Evolutionary conservation across 345 rosid genomes (phyloP), one percentile per base, ranked within the genome.

Genomic region (Salix udensis): DNA sequence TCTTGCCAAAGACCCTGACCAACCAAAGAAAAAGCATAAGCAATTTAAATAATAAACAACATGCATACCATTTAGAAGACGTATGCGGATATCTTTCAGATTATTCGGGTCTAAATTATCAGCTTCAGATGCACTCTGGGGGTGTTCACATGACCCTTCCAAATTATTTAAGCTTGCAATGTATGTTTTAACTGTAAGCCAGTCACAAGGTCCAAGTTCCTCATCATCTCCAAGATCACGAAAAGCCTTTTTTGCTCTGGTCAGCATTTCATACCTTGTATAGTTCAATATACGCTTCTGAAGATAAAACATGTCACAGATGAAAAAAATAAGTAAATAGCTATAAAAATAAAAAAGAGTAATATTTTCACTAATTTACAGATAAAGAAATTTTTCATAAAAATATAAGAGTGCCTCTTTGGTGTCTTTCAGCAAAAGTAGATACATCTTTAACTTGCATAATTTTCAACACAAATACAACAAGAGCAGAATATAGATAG

Each of bases 151-250:
- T 70, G 73, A 89, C 80, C 83, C 97, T 67, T 89, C 94, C 84
- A 89, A 78, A 83, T 86, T 76, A 75, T 92, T 79, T 69, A 95
- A 80, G 89, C 91, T 87, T 72, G 83, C 24, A 68, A 93, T 91
- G 65, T 91, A 90, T 74, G 84, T 88, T 80, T 90, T 88, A 68
- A 95, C 96, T 26, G 94, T 88, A 40, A 91, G 85, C 99, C 99
- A 95, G 80, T 95, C 99, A 87, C 91, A 24, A 82, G 98, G 98
- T 86, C 98, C 98, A 72, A 95, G 88, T 83, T 96, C 98, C 84
- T 95, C 99, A 74, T 96, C 99, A n/a, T 93, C 97, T 80, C 92
- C 93, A 42, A 91, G 92, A 79, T 90, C 94, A 82, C 88, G 85
- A 88, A 91, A 96, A 65, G 93, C 92, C 85, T 90, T 87, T 72